Base-by-base conservation (phyloP, 805 yeast species). In the Kodamaea kaohsiungensis region DNA sequence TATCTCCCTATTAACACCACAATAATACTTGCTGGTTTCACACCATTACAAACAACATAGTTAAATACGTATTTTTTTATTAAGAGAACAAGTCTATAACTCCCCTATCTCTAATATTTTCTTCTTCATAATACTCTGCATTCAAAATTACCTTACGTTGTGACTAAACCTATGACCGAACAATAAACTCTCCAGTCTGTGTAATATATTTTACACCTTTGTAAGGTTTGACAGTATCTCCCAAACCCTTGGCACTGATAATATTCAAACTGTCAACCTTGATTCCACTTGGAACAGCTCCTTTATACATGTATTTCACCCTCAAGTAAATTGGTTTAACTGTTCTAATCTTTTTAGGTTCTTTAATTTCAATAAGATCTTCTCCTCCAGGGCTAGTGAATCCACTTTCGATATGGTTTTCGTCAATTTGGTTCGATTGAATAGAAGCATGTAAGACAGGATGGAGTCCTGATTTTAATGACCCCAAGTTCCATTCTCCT, bases 191-290 rank as follows among this genome's bases (percentile, higher is more conserved):
- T 0, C 87, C 88, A 0, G 88, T 78, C 52, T 72, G 71, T 5
- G 96, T 85, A 9, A 81, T 72, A 65, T 92, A 92, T 65, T 91
- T 88, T 17, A 92, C 97, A 1, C 98, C 98, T 67, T 91, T 92
- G 75, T 84, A 92, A 0, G 97, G 96, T 63, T 85, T 87, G 9
- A 83, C 86, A 3, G 75, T 74, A 2, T 83, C 84, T 5, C 81
- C 81, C 53, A 84, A 61, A 0, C 93, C 91, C 58, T 73, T 75
- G n/a, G 79, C 75, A 57, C 82, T 77, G 7, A 76, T 61, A 15
- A 90, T 79, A 61, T 83, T 81, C 56, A 91, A 70, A 27, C 86
- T 77, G 10, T 82, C 86, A 1, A 91, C 87, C 60, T 82, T 83
- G 43, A 88, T 71, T 0, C 93, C 91, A 66, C 96, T 88, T 1